phyloP scores from a whole-genome alignment of 371 early-diverging fungal species.

The Mucor mucedo region DNA sequence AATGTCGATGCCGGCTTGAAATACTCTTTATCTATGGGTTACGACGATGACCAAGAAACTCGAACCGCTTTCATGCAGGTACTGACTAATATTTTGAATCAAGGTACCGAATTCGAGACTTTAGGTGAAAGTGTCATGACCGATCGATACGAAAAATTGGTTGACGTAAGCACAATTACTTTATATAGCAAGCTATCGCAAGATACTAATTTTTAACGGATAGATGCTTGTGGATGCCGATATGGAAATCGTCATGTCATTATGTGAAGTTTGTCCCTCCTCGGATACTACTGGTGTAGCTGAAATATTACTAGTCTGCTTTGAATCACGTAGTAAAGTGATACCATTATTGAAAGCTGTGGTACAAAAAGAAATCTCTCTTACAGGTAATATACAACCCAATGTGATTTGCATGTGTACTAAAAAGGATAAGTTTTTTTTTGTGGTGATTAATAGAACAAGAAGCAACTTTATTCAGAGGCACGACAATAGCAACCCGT shows the following conservation, averaged over 20 bases:
- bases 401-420: conserved; percentile 2
- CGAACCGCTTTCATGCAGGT: conserved; percentile 92
- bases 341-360: conserved; percentile 76
- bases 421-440: conserved; percentile 6
- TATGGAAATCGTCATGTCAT: conserved; percentile 77
- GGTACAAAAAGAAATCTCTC: conserved; percentile 79
- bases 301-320: conserved; percentile 72
- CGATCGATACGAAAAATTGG: conserved; percentile 76
- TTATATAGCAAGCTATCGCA: not conserved
- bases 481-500: conserved; percentile 90
- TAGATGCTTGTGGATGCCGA: conserved; percentile 69
- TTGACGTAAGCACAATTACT: conserved; percentile 57
- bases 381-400: conserved; percentile 58
- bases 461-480: conserved; percentile 87
- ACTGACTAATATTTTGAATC: conserved; percentile 84
- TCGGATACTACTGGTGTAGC: conserved; percentile 86
- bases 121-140: conserved; percentile 76
- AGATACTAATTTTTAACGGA: not conserved
- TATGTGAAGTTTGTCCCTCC: conserved; percentile 87
- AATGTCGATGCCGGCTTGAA: conserved; percentile 91
- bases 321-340: conserved; percentile 75
- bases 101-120: conserved; percentile 86
- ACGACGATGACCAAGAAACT: conserved; percentile 89
- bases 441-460: conserved; percentile 62
- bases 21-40: conserved; percentile 87